These are phyloP conservation scores for Pseudognaphalium luteoalbum DNA, from an alignment of 129 eudicot species.

Conservation along the genomic window DNA sequence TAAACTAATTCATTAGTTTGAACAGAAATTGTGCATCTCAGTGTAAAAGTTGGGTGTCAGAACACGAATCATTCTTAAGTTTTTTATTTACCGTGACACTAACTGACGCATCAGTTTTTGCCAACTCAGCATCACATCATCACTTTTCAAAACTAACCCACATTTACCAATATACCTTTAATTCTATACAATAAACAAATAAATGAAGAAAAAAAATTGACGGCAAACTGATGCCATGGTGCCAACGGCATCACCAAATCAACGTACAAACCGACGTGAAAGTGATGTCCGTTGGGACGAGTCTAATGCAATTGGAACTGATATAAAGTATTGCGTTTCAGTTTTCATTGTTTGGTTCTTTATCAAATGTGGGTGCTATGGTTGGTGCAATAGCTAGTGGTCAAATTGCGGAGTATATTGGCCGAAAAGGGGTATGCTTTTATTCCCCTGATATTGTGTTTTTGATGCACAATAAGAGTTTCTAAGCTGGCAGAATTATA, in stretches of 20 bases:
- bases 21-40: not conserved
- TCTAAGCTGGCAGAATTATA: not conserved
- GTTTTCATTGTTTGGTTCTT: constrained; percentile 89
- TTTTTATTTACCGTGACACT: too few species aligned
- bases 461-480: not conserved
- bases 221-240: too few species aligned
- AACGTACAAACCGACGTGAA: too few species aligned
- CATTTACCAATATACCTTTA: too few species aligned
- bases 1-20: not conserved
- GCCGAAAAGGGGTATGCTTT: constrained; percentile 76
- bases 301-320: constrained; percentile 16
- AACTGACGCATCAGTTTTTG: too few species aligned
- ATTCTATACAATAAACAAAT: too few species aligned
- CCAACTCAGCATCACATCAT: too few species aligned
- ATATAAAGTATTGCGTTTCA: constrained; percentile 31
- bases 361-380: constrained; percentile 97
- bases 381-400: constrained; percentile 97
- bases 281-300: too few species aligned
- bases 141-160: too few species aligned
- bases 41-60: not conserved
- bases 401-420: constrained; percentile 88
- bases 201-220: too few species aligned
- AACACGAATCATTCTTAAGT: not conserved
- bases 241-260: too few species aligned
- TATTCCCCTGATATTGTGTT: not conserved